Conservation (phyloP, 306 rosid species). For the Inga oerstediana region DNA sequence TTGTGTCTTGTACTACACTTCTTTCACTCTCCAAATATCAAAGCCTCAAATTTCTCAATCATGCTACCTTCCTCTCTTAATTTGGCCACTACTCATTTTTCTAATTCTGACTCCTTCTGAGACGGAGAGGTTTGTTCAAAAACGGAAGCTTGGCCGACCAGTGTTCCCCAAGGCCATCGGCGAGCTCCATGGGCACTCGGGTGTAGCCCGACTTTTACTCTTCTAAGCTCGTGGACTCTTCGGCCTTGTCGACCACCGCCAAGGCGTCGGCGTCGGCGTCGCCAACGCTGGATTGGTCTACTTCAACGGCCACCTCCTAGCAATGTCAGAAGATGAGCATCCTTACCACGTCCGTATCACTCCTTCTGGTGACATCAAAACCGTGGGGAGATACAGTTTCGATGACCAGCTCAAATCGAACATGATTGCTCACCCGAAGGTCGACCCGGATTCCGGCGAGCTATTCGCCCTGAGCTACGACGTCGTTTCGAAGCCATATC, state of each 20-base stretch:
- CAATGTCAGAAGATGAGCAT: conserved; percentile 76
- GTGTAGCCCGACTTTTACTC: conserved; percentile 54
- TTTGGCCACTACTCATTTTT: too few species aligned
- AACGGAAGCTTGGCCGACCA: conserved; percentile 51
- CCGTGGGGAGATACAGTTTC: conserved; percentile 53
- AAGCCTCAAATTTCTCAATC: neutral
- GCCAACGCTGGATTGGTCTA: conserved; percentile 71
- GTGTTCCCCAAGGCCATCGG: conserved; percentile 72
- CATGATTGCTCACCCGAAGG: conserved; percentile 80
- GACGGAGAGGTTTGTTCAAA: too few species aligned
- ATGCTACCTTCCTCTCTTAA: too few species aligned
- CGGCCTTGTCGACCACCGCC: conserved; percentile 49
- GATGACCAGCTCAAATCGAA: conserved; percentile 47
- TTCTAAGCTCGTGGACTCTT: conserved; percentile 52
- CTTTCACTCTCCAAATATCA: neutral
- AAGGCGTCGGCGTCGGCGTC: conserved; percentile 67
- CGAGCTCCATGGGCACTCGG: conserved; percentile 78
- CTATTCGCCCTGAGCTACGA: conserved; percentile 63
- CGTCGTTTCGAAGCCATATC: conserved; percentile 53
- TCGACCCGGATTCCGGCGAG: conserved; percentile 57
- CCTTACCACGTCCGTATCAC: conserved; percentile 63
- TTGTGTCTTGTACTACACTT: neutral
- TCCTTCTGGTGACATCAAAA: conserved; percentile 55
- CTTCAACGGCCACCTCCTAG: conserved; percentile 50
- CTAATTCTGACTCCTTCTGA: too few species aligned